Base-by-base conservation (phyloP, 1,284 basidiomycete species). In the Lentinula novae-zelandiae region DNA sequence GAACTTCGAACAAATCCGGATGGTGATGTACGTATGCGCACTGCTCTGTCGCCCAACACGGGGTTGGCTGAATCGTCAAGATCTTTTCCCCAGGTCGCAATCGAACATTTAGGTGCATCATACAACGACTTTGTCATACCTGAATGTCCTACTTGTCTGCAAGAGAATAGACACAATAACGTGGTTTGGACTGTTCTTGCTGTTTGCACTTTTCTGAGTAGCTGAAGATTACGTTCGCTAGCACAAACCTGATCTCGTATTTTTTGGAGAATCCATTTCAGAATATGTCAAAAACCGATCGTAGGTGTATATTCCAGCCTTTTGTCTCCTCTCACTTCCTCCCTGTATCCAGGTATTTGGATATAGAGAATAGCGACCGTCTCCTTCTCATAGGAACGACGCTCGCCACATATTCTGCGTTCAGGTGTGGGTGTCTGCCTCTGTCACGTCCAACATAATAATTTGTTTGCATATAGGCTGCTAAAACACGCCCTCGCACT, bases 351-450 rank as follows among this genome's bases (percentile, higher is more conserved):
- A 92, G 92, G 31, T 87, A 85, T 67, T 68, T 71, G 12, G 79
- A 87, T 51, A 72, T 96, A 15, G 82, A 88, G 63, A 67, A 74
- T 2, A 78, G 84, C 6, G 87, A 90, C 57, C 80, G 84, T 53
- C 73, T 97, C 1, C 82, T 97, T 57, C 76, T 96, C 50, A 75
- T 96, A 42, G 95, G 95, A 36, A 95, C 93, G 0, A 94, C 92
- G 0, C 82, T 97, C 12, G 94, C 95, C 1, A 97, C 95, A 0
- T 96, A 92, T 73, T 95, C 92, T 7, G 93, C 94, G 1, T 96
- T 90, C 73, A 80, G 93, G 90, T 90, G 66, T 48, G 71, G 48
- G 39, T 64, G 27, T 9, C 44, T 31, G 17, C 31, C 49, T 48
- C 17, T 34, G 15, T 38, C 8, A 7, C 38, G 4, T 22, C 40